phyloP scores from a whole-genome alignment of 352 stramenopile genomes.

The Pythium rhizo-oryzae region DNA sequence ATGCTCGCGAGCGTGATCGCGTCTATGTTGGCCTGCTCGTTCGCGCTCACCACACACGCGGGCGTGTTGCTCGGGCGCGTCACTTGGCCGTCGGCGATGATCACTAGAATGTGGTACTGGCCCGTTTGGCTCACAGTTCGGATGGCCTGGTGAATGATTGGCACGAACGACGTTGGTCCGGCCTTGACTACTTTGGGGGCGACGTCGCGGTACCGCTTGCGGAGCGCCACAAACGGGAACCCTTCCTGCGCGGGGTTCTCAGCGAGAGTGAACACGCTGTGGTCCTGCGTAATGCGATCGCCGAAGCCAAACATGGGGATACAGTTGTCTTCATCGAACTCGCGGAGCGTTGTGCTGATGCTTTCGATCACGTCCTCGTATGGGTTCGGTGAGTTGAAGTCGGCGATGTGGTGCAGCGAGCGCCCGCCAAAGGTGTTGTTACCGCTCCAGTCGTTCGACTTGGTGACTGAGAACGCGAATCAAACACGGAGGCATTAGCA shows the following conservation, averaged over 20 bases:
- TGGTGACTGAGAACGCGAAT: too few relatives aligned
- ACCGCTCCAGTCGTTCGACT: slow-evolving; percentile 90
- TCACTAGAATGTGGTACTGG: slow-evolving; percentile 87
- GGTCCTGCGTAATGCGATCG: slow-evolving; percentile 77
- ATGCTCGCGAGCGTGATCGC: slow-evolving; percentile 84
- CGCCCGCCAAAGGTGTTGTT: slow-evolving; percentile 77
- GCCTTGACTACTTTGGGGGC: slow-evolving; percentile 77
- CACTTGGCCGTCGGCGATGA: slow-evolving; percentile 88
- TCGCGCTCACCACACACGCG: slow-evolving; percentile 72
- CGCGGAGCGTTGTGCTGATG: slow-evolving; percentile 65
- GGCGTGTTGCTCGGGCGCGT: slow-evolving; percentile 83
- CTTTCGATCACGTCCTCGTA: slow-evolving; percentile 89
- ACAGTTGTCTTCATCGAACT: slow-evolving; percentile 88
- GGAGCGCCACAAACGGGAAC: slow-evolving; percentile 68
- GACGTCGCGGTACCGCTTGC: slow-evolving; percentile 67
- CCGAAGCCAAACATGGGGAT: slow-evolving; percentile 88
- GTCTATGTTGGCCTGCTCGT: slow-evolving; percentile 87
- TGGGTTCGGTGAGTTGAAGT: slow-evolving; percentile 52
- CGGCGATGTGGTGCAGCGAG: slow-evolving; percentile 69
- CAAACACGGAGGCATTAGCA: too few relatives aligned
- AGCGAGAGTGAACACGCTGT: slow-evolving; percentile 77
- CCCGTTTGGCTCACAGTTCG: slow-evolving; percentile 79
- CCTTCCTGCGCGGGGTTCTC: slow-evolving; percentile 35
- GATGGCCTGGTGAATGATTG: slow-evolving; percentile 83
- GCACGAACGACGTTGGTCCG: slow-evolving; percentile 83